Evolutionary conservation across 1,139 yeast species (phyloP), one percentile per base, ranked within the genome.

Genomic region (Suhomyces bribrorum): DNA sequence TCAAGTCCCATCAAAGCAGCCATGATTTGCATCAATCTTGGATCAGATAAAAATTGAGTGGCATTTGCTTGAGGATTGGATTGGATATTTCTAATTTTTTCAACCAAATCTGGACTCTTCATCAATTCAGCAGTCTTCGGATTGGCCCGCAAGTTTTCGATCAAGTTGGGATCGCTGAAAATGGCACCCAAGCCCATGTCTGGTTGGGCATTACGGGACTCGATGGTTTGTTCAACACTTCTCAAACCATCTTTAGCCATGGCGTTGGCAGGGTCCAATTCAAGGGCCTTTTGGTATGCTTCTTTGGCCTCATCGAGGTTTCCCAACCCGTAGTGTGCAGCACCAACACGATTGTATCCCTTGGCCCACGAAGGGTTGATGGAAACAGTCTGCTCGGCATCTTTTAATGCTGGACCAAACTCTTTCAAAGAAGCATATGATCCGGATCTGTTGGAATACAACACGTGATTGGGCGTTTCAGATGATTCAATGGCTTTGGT

Each of bases 371-470:
- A 48, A 15, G 87, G 81, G 49, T 86, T 88, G 65, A 88, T 80
- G 54, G 77, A 75, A 37, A 86, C 81, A 65, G 96, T 85, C 56
- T 84, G 79, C 46, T 86, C 68, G 17, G 97, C 97, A 61, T 92
- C 97, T 40, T 73, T 69, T 44, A 88, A 71, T 3, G 97, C 97
- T 45, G 81, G 69, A 25, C 65, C 63, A 56, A 81, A 92, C 51
- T 88, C 66, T 57, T 83, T 83, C 66, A 83, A 65, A 11, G 96
- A 86, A 3, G 97, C 86, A 55, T 83, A 84, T 40, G 88, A 78
- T 8, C 95, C 98, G n/a, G 97, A 89, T 62, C 97, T 81, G 68
- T 92, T 92, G 38, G 97, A 88, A 60, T 73, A 89, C 43, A 92
- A 74, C 16, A 92, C 97, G 61, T 90, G 97, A 61, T 88, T 89